Conservation (phyloP, 2,329 filamentous ascomycete species). For the Fusarium illudens region DNA sequence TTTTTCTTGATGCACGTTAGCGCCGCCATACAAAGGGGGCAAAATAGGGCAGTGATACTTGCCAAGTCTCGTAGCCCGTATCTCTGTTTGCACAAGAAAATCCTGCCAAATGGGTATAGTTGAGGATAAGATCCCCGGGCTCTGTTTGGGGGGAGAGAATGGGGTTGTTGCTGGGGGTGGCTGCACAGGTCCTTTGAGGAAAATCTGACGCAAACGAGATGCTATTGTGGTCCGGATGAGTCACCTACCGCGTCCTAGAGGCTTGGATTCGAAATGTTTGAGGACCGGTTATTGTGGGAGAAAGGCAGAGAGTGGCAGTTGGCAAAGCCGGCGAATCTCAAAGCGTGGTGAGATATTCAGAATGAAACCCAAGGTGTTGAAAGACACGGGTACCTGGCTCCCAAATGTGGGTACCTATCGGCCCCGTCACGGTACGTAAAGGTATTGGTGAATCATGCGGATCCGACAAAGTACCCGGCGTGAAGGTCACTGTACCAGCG, state of each 20-base stretch:
- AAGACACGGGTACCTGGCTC: constrained; percentile 21
- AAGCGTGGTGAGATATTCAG: constrained; percentile 28
- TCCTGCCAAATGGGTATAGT: not conserved
- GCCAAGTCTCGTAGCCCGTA: not conserved
- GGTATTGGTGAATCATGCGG: constrained; percentile 7
- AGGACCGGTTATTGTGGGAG: not conserved
- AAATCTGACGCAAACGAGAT: not conserved
- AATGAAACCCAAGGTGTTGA: constrained; percentile 10
- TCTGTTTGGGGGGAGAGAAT: constrained; percentile 6
- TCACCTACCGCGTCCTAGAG: not conserved
- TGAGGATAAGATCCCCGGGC: not conserved
- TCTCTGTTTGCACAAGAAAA: not conserved
- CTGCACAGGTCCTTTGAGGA: constrained; percentile 4
- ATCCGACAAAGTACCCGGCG: constrained; percentile 1
- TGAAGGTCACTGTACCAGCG: constrained; percentile 1
- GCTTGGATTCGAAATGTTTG: not conserved
- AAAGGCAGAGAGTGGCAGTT: constrained; percentile 4
- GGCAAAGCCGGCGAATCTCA: constrained; percentile 9
- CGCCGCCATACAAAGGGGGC: not conserved
- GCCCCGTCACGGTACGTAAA: not conserved
- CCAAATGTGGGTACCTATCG: constrained; percentile 23
- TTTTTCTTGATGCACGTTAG: not conserved
- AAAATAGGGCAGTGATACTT: not conserved
- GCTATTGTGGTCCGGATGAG: not conserved
- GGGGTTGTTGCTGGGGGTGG: constrained; percentile 18